Percentiles rank a stretch among this genome's conserved stretches.
phyloP scores from a whole-genome alignment of 1,284 basidiomycete species.

The Naganishia sp. region DNA sequence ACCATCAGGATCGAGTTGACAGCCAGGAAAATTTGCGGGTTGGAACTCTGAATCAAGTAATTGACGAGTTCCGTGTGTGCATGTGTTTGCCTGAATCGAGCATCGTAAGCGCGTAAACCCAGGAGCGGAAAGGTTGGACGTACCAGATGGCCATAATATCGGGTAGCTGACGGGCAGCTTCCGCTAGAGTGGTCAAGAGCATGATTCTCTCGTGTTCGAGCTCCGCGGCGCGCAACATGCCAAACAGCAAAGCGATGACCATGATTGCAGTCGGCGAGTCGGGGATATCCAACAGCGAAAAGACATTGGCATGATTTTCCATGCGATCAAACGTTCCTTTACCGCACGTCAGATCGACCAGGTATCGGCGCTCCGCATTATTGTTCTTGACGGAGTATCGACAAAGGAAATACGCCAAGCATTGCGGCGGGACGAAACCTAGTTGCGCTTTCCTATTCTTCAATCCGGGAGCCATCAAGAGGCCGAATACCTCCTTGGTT shows the following conservation, averaged over 20 bases:
- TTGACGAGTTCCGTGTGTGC: constrained; percentile 21
- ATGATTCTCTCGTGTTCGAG: constrained; percentile 79
- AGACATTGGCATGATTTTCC: constrained; percentile 18
- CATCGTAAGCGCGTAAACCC: not conserved
- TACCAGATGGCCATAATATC: constrained; percentile 52
- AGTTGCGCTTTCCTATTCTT: constrained; percentile 5
- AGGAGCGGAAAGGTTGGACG: not conserved
- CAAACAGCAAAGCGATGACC: constrained; percentile 70
- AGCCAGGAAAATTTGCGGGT: constrained; percentile 22
- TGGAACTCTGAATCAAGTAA: constrained; percentile 20
- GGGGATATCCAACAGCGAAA: constrained; percentile 43
- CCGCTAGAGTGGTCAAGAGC: constrained; percentile 72
- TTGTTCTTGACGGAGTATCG: constrained; percentile 20
- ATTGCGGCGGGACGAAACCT: constrained; percentile 20
- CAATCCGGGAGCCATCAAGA: constrained; percentile 20
- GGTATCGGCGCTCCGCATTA: constrained; percentile 15
- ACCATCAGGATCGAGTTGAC: constrained; percentile 18
- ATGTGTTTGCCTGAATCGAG: constrained; percentile 21
- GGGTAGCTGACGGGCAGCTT: constrained; percentile 69
- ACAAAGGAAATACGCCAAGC: constrained; percentile 23
- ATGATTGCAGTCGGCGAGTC: constrained; percentile 71
- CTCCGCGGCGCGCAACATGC: constrained; percentile 70
- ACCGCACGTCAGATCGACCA: constrained; percentile 23
- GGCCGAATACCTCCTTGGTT: constrained; percentile 23
- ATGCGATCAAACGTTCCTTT: constrained; percentile 22